Evolutionary conservation across 164 flowering plant species (phyloP).

Genomic region (Euptelea pleiosperma): DNA sequence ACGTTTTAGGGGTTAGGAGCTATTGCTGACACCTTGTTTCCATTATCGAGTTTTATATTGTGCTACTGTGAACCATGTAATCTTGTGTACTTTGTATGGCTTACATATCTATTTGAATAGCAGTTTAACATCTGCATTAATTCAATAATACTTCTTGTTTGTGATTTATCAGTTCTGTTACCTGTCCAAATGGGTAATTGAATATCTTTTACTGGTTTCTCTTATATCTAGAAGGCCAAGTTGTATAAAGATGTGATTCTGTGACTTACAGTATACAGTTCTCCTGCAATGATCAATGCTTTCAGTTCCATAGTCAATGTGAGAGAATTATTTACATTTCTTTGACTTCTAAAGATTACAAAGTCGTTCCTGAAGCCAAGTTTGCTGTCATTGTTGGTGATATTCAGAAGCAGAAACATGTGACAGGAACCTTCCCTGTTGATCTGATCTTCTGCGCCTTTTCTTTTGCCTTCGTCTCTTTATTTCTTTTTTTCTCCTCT

Average conservation of each 20-base stretch:
- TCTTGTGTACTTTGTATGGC: conserved; percentile 8
- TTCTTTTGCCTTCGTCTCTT: conserved; percentile 43
- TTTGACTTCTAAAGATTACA: no score
- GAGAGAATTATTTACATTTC: no score
- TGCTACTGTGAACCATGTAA: neutral
- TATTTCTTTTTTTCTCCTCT: conserved; percentile 45
- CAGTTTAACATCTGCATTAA: neutral
- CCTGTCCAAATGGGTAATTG: no score
- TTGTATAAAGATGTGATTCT: no score
- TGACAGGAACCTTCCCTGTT: conserved; percentile 32
- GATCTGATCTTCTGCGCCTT: conserved; percentile 46
- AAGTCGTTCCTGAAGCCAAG: neutral
- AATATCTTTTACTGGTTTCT: no score
- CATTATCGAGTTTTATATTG: neutral
- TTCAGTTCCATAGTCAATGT: no score
- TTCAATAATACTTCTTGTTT: no score
- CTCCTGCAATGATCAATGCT: no score
- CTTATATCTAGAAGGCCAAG: no score
- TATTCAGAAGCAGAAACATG: conserved; percentile 43
- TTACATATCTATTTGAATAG: neutral
- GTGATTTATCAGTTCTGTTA: no score
- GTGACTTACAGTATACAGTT: no score
- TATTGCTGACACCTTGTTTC: neutral
- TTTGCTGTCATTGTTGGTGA: neutral
- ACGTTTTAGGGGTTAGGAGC: neutral